Percentiles rank a stretch among this genome's conserved stretches.
phyloP scores from a whole-genome alignment of 2,329 filamentous ascomycete genomes.

The Aspergillus sp. region DNA sequence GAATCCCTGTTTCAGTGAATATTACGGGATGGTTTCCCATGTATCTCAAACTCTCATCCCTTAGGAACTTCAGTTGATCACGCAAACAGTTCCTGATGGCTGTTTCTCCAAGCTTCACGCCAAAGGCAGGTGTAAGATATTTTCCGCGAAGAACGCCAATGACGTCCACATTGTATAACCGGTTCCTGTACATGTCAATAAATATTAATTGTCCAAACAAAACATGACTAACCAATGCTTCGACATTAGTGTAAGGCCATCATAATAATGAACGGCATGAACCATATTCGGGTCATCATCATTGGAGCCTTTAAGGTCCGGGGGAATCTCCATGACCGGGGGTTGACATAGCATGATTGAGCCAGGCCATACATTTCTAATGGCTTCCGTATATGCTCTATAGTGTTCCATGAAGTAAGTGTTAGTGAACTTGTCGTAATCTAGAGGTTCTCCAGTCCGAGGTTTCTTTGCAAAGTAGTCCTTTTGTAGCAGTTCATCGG shows the following conservation, averaged over 20 bases:
- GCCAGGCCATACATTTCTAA: slow-evolving; percentile 73
- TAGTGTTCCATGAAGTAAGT: slow-evolving; percentile 88
- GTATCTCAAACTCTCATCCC: slow-evolving; percentile 81
- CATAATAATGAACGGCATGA: slow-evolving; percentile 94
- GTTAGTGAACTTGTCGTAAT: slow-evolving; percentile 86
- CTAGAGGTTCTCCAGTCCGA: slow-evolving; percentile 67
- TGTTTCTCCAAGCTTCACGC: slow-evolving; percentile 86
- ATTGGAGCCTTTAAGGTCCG: slow-evolving; percentile 77
- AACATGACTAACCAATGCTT: slow-evolving; percentile 73
- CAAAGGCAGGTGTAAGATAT: slow-evolving; percentile 86
- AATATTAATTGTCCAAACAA: neutral
- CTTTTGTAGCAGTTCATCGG: slow-evolving; percentile 74
- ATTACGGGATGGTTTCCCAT: slow-evolving; percentile 87
- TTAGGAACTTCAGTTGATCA: slow-evolving; percentile 80
- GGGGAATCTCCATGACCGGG: slow-evolving; percentile 87
- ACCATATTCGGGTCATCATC: slow-evolving; percentile 90
- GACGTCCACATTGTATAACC: slow-evolving; percentile 94
- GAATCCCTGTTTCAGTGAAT: slow-evolving; percentile 94
- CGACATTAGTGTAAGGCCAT: slow-evolving; percentile 92
- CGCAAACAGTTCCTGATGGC: slow-evolving; percentile 92
- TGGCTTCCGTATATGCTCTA: slow-evolving; percentile 70
- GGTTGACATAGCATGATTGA: slow-evolving; percentile 90
- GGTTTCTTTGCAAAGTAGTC: slow-evolving; percentile 86
- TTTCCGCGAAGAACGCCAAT: slow-evolving; percentile 86
- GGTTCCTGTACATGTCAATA: slow-evolving; percentile 58